Evolutionary conservation across 805 yeast genomes (phyloP).

Genomic region (Kodamaea sagamina): DNA sequence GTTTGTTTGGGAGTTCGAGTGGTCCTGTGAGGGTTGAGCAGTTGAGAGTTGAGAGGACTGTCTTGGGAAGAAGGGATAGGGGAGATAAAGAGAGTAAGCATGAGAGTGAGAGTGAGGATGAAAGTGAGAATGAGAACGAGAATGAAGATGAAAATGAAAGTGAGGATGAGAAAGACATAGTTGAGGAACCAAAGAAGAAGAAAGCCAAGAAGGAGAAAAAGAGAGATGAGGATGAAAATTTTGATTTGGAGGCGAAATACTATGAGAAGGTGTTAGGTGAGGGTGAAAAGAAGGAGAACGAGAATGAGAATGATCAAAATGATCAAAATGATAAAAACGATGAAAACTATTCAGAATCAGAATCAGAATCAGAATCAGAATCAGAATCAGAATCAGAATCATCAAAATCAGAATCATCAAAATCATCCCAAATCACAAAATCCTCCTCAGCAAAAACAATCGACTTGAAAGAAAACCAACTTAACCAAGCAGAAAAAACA

Average conservation of each 20-base stretch:
- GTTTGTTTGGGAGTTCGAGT: constrained; percentile 33
- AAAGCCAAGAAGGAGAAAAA: constrained; percentile 25
- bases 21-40: constrained; percentile 51
- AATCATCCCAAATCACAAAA: no score
- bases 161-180: constrained; percentile 17
- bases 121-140: no score
- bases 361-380: constrained; percentile 13
- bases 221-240: constrained; percentile 39
- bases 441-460: constrained; percentile 46
- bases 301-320: constrained; percentile 12
- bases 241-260: constrained; percentile 57
- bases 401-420: constrained; percentile 13
- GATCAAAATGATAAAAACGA: constrained; percentile 13
- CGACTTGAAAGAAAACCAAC: constrained; percentile 68
- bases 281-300: constrained; percentile 19
- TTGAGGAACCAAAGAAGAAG: constrained; percentile 23
- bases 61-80: no score
- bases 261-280: constrained; percentile 49
- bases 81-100: no score
- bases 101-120: no score
- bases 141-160: no score
- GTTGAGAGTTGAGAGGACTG: constrained; percentile 34
- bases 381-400: constrained; percentile 14
- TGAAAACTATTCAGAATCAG: constrained; percentile 15
- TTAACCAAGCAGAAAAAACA: constrained; percentile 80